Percentiles rank a stretch among this genome's conserved stretches.
Conservation (phyloP, 2,329 filamentous ascomycete genomes). For the Phyllosticta citrichinensis region DNA sequence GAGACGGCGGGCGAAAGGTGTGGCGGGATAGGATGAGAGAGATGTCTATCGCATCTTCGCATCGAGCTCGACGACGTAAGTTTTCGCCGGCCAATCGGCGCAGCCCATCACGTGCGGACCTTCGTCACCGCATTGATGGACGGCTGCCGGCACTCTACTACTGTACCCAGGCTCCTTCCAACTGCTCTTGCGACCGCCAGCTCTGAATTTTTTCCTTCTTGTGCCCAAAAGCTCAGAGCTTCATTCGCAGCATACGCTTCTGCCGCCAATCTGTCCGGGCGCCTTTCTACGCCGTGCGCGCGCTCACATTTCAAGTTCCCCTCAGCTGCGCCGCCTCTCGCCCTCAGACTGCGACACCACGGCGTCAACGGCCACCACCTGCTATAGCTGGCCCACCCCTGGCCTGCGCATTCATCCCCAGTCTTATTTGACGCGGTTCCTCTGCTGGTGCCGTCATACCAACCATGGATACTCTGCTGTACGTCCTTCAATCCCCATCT, state of each 20-base stretch:
- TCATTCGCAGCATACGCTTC: no score
- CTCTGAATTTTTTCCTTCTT: not conserved
- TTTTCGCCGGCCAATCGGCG: conserved; percentile 2
- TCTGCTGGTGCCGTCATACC: not conserved
- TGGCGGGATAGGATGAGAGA: conserved; percentile 3
- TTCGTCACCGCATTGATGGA: not conserved
- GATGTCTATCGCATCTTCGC: conserved; percentile 7
- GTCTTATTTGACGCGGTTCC: not conserved
- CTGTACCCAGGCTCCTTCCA: not conserved
- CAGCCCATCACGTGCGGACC: not conserved
- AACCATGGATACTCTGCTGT: conserved; percentile 54
- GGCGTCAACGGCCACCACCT: not conserved
- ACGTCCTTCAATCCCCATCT: conserved; percentile 25
- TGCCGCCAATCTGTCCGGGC: no score
- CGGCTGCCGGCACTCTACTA: not conserved
- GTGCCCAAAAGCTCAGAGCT: no score
- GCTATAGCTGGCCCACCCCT: not conserved
- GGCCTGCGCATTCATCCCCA: not conserved
- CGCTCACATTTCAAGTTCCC: not conserved
- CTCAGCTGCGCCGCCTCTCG: not conserved
- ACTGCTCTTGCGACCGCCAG: not conserved
- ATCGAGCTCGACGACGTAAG: conserved; percentile 8
- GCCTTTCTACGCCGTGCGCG: no score
- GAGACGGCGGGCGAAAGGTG: not conserved
- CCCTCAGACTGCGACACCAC: not conserved